Percentiles rank a stretch among this genome's conserved stretches.
Evolutionary conservation across 805 yeast genomes (phyloP).

Genomic region (Pichia pseudocactophila): DNA sequence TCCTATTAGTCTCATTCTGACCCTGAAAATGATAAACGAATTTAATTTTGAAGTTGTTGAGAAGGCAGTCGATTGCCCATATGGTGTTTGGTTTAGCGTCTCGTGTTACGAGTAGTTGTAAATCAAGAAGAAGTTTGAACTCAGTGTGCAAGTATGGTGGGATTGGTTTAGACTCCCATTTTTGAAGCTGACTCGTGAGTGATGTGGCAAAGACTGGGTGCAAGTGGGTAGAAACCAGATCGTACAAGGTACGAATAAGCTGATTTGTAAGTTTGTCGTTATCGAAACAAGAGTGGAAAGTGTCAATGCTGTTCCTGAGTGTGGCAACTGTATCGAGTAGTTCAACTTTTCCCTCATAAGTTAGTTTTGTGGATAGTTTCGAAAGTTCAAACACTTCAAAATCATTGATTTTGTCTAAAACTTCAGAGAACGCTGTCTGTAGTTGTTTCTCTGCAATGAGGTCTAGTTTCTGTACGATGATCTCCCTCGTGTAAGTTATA

Average conservation of each 20-base stretch:
- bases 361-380: not conserved
- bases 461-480: conserved; percentile 6
- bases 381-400: conserved; percentile 6
- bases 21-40: conserved; percentile 55
- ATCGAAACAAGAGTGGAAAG: too few relatives aligned
- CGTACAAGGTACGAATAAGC: too few relatives aligned
- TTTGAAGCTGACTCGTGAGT: not conserved
- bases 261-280: too few relatives aligned
- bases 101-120: conserved; percentile 27
- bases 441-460: conserved; percentile 3
- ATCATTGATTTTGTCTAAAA: conserved; percentile 4
- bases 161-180: conserved; percentile 4
- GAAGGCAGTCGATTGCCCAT: conserved; percentile 43
- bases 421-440: not conserved
- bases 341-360: not conserved
- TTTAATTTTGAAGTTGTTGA: conserved; percentile 38
- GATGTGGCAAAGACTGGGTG: too few relatives aligned
- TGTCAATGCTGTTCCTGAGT: not conserved
- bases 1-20: conserved; percentile 48
- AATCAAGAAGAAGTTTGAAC: conserved; percentile 10
- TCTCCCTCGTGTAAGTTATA: conserved; percentile 9
- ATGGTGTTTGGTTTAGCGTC: conserved; percentile 31
- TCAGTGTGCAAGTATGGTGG: not conserved
- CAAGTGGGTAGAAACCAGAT: too few relatives aligned
- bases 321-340: not conserved